Evolutionary conservation across 352 stramenopile species (phyloP), one percentile per base, ranked within the genome.

Genomic region (Bremia lactucae): DNA sequence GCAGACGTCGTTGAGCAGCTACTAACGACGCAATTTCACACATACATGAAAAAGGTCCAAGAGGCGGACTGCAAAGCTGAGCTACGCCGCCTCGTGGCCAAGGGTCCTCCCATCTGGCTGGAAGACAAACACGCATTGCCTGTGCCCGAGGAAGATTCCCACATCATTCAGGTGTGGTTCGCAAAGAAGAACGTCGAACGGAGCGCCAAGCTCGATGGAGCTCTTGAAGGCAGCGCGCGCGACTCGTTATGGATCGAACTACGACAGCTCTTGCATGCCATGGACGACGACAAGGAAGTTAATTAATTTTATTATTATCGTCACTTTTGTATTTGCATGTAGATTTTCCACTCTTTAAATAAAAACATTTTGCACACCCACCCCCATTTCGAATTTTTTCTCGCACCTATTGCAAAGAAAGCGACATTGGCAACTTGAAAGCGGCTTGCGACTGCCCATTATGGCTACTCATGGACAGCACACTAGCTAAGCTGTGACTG

Each of bases 51-150:
- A 49, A 80, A 84, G 24, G 87, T 97, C 24, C 87, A 96, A 60
- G 79, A 90, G 34, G 79, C 88, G 9, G 87, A 97, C 57, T 97
- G 92, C 74, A 95, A 97, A 60, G 92, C 92, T 18, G 88, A 96
- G 57, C 59, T 97, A 45, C 72, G 84, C 26, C 82, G 92, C n/a
- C 62, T 97, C 9, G 67, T 97, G 31, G 65, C 67, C 15, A 83
- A 78, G 26, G 92, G 92, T 0, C 92, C 92, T 22, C 92, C 92
- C 4, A 62, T 97, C n/a, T 97, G 83, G 59, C 55, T 97, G 7
- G 72, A 84, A 31, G 92, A 97, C 66, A 94, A 94, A 40, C 80
- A 96, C 46, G 92, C 75, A 8, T 59, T 97, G 23, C 76, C 83
- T 4, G 40, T 97, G 19, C 69, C 68, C 5, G 83, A 96, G 42